Conservation (phyloP, 805 yeast genomes). For the Pichia manshurica region DNA sequence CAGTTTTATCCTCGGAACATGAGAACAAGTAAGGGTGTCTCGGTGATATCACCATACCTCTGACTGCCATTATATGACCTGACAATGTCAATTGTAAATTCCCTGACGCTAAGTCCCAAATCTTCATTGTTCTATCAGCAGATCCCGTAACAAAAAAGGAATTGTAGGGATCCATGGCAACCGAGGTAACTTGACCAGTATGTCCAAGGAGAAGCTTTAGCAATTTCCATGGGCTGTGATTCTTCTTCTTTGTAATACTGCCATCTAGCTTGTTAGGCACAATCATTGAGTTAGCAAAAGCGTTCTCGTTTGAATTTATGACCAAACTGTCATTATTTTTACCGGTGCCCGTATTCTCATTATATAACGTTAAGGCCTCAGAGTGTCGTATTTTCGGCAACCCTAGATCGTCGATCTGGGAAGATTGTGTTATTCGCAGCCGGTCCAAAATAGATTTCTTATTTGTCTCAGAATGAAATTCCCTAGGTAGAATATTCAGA, state of each 20-base stretch:
- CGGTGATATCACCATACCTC: slow-evolving; percentile 66
- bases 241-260: slow-evolving; percentile 37
- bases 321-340: neutral
- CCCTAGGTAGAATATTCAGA: slow-evolving; percentile 14
- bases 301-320: slow-evolving; percentile 14
- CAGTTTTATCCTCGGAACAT: slow-evolving; percentile 88
- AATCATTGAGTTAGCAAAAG: slow-evolving; percentile 22
- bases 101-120: slow-evolving; percentile 83
- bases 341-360: neutral
- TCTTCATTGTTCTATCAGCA: slow-evolving; percentile 78
- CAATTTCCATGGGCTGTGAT: slow-evolving; percentile 54
- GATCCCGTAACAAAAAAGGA: slow-evolving; percentile 92
- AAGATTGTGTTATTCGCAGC: slow-evolving; percentile 11
- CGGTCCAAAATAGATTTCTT: slow-evolving; percentile 19
- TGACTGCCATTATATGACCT: slow-evolving; percentile 87
- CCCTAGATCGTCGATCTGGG: slow-evolving; percentile 12
- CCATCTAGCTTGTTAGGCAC: slow-evolving; percentile 20
- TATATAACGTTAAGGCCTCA: slow-evolving; percentile 15
- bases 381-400: slow-evolving; percentile 9
- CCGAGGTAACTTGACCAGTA: slow-evolving; percentile 85
- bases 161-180: slow-evolving; percentile 79
- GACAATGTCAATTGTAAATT: slow-evolving; percentile 68
- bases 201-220: slow-evolving; percentile 80
- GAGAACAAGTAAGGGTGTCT: slow-evolving; percentile 85
- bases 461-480: slow-evolving; percentile 12